Evolutionary conservation across 495 filamentous ascomycete species (phyloP).

Genomic region (Penicillium manginii): DNA sequence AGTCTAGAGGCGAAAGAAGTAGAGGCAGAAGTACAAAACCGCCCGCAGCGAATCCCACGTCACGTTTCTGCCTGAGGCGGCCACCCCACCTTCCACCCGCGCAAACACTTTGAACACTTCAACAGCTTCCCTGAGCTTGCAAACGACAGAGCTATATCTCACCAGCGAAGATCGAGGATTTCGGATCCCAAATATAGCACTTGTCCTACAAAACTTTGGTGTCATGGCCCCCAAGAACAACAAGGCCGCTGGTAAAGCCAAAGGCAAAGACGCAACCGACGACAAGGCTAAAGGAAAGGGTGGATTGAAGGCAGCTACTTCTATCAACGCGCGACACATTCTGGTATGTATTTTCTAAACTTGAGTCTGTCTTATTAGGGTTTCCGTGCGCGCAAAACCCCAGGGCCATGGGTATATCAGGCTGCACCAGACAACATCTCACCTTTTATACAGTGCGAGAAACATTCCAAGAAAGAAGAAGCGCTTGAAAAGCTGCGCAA

Average conservation of each 20-base stretch:
- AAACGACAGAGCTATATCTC: neutral
- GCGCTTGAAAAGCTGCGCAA: conserved; percentile 76
- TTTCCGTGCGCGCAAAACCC: neutral
- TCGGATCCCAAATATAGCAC: neutral
- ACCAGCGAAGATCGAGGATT: too few relatives aligned
- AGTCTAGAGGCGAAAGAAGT: neutral
- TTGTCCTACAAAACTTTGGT: neutral
- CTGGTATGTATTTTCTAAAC: conserved; percentile 55
- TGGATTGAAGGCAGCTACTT: conserved; percentile 71
- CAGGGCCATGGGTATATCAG: neutral
- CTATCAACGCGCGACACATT: conserved; percentile 88
- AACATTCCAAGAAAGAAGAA: conserved; percentile 86
- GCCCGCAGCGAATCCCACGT: conserved; percentile 15
- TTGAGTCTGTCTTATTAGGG: neutral
- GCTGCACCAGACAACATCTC: neutral
- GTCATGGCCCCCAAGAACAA: conserved; percentile 62
- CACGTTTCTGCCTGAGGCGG: conserved; percentile 29
- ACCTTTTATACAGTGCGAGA: conserved; percentile 67
- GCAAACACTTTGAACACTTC: conserved; percentile 11
- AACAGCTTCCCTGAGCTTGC: neutral
- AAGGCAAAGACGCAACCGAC: conserved; percentile 45
- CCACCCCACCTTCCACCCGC: conserved; percentile 21
- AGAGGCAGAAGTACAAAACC: too few relatives aligned
- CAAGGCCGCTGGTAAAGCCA: conserved; percentile 18
- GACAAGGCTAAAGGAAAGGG: conserved; percentile 43